Percentiles rank a stretch among this genome's conserved stretches.
Evolutionary conservation across 805 yeast genomes (phyloP).

Genomic region (Maudiozyma barnettii): DNA sequence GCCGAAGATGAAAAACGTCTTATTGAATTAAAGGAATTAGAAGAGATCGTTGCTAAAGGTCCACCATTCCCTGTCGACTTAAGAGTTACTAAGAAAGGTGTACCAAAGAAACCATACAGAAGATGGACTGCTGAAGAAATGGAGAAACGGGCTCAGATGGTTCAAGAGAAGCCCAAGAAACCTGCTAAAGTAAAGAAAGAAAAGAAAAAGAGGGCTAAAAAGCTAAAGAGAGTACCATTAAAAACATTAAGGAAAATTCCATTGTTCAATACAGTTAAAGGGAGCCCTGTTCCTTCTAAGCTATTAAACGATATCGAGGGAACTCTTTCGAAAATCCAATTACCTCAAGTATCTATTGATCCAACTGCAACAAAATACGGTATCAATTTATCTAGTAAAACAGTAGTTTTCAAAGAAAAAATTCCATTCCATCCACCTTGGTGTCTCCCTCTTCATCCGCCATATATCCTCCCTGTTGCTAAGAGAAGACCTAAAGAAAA

Average conservation of each 20-base stretch:
- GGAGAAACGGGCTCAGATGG: constrained; percentile 17
- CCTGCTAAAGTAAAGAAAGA: constrained; percentile 16
- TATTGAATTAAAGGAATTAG: constrained; percentile 22
- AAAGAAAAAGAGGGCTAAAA: constrained; percentile 15
- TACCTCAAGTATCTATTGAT: background rate
- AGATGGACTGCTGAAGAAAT: constrained; percentile 28
- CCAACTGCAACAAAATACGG: background rate
- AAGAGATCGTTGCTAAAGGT: constrained; percentile 25
- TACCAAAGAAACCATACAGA: constrained; percentile 28
- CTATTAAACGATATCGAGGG: constrained; percentile 19
- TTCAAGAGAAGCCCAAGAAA: constrained; percentile 9
- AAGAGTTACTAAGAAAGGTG: constrained; percentile 25
- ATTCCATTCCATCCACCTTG: constrained; percentile 29
- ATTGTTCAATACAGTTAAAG: constrained; percentile 17
- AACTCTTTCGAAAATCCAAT: constrained; percentile 9
- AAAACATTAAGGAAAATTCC: constrained; percentile 21
- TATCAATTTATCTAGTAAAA: constrained; percentile 8
- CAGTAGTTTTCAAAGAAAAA: constrained; percentile 25
- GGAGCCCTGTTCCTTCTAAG: constrained; percentile 3
- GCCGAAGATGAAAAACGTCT: constrained; percentile 16
- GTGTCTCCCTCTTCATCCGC: constrained; percentile 25
- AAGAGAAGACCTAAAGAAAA: constrained; percentile 15
- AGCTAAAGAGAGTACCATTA: constrained; percentile 18
- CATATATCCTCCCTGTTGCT: constrained; percentile 25
- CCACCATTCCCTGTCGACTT: constrained; percentile 28